These are phyloP conservation scores for Ophiostoma perfectum DNA, from an alignment of 2,329 filamentous ascomycete genomes.

Conservation along the genomic window DNA sequence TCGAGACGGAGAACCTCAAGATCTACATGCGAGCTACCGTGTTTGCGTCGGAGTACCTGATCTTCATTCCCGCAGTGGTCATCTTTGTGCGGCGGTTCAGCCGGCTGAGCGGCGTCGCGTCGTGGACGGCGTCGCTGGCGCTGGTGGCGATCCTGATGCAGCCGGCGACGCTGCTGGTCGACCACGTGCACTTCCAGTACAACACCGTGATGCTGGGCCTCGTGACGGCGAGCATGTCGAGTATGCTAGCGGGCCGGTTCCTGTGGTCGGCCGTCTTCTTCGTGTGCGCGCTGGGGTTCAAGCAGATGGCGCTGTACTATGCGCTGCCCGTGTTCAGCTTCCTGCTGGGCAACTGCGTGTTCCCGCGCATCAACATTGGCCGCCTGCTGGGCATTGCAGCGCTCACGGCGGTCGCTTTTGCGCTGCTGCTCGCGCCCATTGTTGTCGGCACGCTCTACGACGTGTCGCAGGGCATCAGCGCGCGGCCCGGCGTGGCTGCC, in stretches of 20 bases:
- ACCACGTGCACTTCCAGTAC: conserved; percentile 96
- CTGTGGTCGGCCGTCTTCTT: conserved; percentile 93
- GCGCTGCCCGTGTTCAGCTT: conserved; percentile 90
- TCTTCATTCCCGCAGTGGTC: conserved; percentile 79
- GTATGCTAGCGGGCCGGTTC: conserved; percentile 75
- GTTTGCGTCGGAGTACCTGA: conserved; percentile 81
- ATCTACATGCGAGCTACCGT: conserved; percentile 95
- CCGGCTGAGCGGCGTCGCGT: conserved; percentile 67
- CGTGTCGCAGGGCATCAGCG: conserved; percentile 56
- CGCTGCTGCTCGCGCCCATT: conserved; percentile 68
- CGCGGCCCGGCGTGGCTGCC: conserved; percentile 51
- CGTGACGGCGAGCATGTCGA: conserved; percentile 78
- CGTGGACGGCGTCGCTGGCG: conserved; percentile 78
- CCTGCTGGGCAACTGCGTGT: conserved; percentile 79
- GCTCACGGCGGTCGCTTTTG: conserved; percentile 68
- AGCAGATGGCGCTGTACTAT: conserved; percentile 99
- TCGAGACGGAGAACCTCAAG: conserved; percentile 74
- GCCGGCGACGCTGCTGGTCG: conserved; percentile 81
- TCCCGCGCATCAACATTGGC: conserved; percentile 60
- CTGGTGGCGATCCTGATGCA: conserved; percentile 89
- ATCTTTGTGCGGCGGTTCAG: conserved; percentile 81
- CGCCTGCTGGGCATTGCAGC: conserved; percentile 71
- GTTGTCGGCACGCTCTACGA: conserved; percentile 67
- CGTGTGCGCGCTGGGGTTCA: conserved; percentile 89
- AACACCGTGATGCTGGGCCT: conserved; percentile 98